These are phyloP conservation scores for Tuber umbilicatum DNA, from an alignment of 495 filamentous ascomycete species.

Conservation along the genomic window DNA sequence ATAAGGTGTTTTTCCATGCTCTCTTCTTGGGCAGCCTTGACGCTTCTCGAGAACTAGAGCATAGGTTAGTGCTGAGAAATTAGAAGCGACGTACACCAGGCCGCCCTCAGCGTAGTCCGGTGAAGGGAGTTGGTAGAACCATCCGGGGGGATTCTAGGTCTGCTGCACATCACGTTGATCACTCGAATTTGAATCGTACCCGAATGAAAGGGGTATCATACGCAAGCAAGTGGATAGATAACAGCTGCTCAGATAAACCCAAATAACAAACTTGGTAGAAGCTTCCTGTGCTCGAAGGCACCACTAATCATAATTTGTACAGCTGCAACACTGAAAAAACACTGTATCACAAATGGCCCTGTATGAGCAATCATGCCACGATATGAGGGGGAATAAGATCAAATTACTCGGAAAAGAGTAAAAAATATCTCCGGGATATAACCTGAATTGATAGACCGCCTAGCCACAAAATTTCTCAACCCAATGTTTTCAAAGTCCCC, in stretches of 20 bases:
- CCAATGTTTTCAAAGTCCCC: slow-evolving; percentile 53
- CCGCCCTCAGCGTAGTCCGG: slow-evolving; percentile 55
- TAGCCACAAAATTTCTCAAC: slow-evolving; percentile 49
- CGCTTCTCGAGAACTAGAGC: slow-evolving; percentile 53
- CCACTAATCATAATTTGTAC: slow-evolving; percentile 51
- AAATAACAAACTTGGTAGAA: slow-evolving; percentile 53
- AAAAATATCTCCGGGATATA: slow-evolving; percentile 54
- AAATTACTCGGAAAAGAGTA: slow-evolving; percentile 50
- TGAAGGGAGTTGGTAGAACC: slow-evolving; percentile 52
- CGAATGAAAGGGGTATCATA: not conserved
- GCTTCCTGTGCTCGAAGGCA: slow-evolving; percentile 52
- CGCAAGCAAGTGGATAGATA: slow-evolving; percentile 54
- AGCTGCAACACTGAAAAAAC: slow-evolving; percentile 54
- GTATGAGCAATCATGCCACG: not conserved
- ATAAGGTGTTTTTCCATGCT: slow-evolving; percentile 48
- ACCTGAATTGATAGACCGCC: slow-evolving; percentile 48
- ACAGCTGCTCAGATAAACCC: slow-evolving; percentile 56
- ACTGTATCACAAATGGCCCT: not conserved
- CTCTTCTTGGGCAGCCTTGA: slow-evolving; percentile 30
- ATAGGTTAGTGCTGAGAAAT: slow-evolving; percentile 53
- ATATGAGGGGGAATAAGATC: not conserved
- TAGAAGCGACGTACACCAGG: slow-evolving; percentile 54
- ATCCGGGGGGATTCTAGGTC: slow-evolving; percentile 57
- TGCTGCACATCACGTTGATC: slow-evolving; percentile 36
- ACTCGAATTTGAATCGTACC: not conserved